Conservation (phyloP, 192 early-diverging fungal species). For the Obelidium mucronatum region DNA sequence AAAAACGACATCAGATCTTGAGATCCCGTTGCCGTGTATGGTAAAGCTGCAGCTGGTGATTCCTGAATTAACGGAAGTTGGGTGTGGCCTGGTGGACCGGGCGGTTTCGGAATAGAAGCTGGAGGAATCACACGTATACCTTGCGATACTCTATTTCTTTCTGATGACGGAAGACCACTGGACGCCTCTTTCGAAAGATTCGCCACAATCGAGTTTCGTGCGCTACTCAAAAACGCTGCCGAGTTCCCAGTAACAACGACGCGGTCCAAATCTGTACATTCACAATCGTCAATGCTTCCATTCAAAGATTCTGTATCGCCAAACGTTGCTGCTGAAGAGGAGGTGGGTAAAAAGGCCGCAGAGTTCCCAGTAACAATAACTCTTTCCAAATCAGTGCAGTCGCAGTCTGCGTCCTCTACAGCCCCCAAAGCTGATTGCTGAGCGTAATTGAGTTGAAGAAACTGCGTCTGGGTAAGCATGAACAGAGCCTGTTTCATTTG, state of each 20-base stretch:
- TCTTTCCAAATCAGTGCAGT: not conserved
- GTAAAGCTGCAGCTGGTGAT: too few relatives aligned
- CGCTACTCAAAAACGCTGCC: not conserved
- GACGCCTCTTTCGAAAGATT: not conserved
- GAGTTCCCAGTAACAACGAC: not conserved
- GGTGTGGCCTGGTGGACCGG: too few relatives aligned
- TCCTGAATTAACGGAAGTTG: too few relatives aligned
- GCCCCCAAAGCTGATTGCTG: not conserved
- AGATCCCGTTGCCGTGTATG: too few relatives aligned
- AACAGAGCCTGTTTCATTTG: too few relatives aligned
- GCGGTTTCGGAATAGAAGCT: too few relatives aligned
- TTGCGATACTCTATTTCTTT: too few relatives aligned
- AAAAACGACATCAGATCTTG: not conserved
- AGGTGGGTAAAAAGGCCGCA: not conserved
- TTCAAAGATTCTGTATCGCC: not conserved
- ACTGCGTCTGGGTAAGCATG: too few relatives aligned
- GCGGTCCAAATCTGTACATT: not conserved
- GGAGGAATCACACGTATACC: too few relatives aligned
- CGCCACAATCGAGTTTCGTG: not conserved
- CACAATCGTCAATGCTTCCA: not conserved
- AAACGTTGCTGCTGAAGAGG: not conserved
- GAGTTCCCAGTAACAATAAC: not conserved
- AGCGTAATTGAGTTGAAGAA: too few relatives aligned
- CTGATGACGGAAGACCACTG: not conserved
- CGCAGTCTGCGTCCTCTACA: not conserved